Evolutionary conservation across 768 basidiomycete species (phyloP), one percentile per base, ranked within the genome.

Genomic region (Chalciporus chontae): DNA sequence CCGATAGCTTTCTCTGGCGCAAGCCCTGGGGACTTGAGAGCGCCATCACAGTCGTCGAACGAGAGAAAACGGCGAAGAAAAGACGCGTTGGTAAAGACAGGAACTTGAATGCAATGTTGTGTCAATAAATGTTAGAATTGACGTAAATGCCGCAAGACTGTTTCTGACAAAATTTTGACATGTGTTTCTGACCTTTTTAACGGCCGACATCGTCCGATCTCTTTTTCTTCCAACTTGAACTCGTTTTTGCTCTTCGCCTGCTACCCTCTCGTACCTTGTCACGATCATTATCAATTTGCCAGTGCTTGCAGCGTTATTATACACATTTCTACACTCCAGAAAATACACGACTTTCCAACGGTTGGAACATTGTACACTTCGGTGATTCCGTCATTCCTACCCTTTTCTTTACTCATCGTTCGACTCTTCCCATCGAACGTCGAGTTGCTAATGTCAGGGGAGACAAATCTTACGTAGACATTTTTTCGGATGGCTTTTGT

Each of bases 391-490:
- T 38, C 29, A 15, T 14, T 40, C 4, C 2, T n/a, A 54, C 69
- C 72, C 62, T 66, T 57, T 44, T 70, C 74, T 78, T 74, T 73
- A 73, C 78, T 77, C 73, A 46, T 68, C 60, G 63, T 69, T 73
- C 68, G 77, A 71, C 66, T 26, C 40, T 42, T 44, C 48, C 56
- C 58, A 77, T 70, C 73, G 75, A 65, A 59, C 69, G 62, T 65
- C 67, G 78, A 75, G 78, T 73, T 76, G 74, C 72, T 77, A 76
- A 76, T 71, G 57, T 57, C 44, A 66, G 78, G 78, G 78, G 64
- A 81, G 66, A 81, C 39, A 42, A 47, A 72, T 43, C 8, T 9
- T 15, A 29, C 9, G 14, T 31, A 50, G 52, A 60, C 50, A 74
- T 78, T 72, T 78, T 61, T 80, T 82, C 80, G 79, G 80, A 67